Base-by-base conservation (phyloP, 768 basidiomycete genomes). In the Tricholoma sp. region DNA sequence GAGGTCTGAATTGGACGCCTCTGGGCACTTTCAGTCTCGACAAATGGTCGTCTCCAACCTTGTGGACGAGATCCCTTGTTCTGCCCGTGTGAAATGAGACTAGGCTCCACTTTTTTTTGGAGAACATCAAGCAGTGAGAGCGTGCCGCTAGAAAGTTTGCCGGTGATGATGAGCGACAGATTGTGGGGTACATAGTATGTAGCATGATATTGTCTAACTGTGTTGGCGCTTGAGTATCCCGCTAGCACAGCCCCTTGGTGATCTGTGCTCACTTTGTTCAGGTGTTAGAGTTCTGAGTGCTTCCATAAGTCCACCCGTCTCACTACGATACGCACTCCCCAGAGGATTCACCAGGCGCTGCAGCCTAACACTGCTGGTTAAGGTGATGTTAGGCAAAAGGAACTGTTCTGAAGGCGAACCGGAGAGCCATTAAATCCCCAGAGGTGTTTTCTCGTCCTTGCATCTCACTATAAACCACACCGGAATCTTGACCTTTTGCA, bases 401-500 rank as follows among this genome's bases (percentile, higher is more conserved):
- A 46, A 24, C 24, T 27, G 55, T 14, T 66, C 46, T 35, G 54
- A 29, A 50, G 32, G 76, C 83, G 43, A 60, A 94, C 93, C 83
- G 75, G 24, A 94, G 80, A 35, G 87, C 84, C 90, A 97, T 94
- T 45, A 98, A 75, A 73, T 98, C 95, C 9, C 84, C 85, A 1
- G 91, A 84, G 0, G 91, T 94, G 66, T 98, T 98, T 75, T 98
- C 88, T 49, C 96, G 82, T 1, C 94, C 94, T 73, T 95, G 92
- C 94, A 97, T 97, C 74, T 94, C 91, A 66, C 89, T 90, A 71
- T 97, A 98, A 9, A 98, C 96, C 1, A 99, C 97, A 35, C 97
- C 97, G 14, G 91, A 89, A 66, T 98, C 84, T 63, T 95, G 84
- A 7, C 94, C 96, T 66, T 91, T 85, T 2, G 82, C 82, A 69